phyloP scores from a whole-genome alignment of 169 alveolate species.

The Plasmodium adleri region DNA sequence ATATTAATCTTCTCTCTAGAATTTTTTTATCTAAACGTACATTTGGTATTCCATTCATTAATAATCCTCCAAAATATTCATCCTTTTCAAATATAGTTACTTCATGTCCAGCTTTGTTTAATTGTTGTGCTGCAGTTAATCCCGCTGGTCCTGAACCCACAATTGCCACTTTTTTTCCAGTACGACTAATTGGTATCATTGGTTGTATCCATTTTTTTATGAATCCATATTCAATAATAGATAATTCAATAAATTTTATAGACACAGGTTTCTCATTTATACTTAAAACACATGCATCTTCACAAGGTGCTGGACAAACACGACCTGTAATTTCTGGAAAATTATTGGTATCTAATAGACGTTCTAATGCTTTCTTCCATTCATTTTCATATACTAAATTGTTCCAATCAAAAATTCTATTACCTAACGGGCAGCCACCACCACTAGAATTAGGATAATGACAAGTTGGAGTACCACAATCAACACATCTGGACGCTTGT shows the following conservation, averaged over 20 bases:
- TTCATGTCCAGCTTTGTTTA: constrained; percentile 82
- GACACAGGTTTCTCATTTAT: constrained; percentile 84
- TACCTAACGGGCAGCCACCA: constrained; percentile 87
- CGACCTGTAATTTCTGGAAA: constrained; percentile 87
- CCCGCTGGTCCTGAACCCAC: constrained; percentile 86
- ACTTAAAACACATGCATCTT: constrained; percentile 84
- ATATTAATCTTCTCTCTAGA: constrained; percentile 73
- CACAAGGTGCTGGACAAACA: constrained; percentile 87
- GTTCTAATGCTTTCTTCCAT: constrained; percentile 84
- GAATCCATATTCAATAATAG: constrained; percentile 83
- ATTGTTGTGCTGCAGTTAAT: constrained; percentile 85
- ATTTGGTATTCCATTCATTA: constrained; percentile 85
- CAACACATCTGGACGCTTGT: constrained; percentile 85
- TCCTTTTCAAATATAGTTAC: constrained; percentile 78
- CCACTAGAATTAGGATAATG: constrained; percentile 82
- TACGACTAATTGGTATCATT: constrained; percentile 75
- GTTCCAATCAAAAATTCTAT: constrained; percentile 84
- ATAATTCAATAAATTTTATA: constrained; percentile 82
- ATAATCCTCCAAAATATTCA: constrained; percentile 84
- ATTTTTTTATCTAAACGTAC: constrained; percentile 84
- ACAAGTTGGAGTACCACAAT: constrained; percentile 86
- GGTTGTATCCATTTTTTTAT: constrained; percentile 84
- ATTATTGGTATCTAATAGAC: constrained; percentile 83
- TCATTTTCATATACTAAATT: constrained; percentile 81
- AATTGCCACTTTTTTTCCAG: constrained; percentile 81